phyloP scores from a whole-genome alignment of 164 flowering plant genomes.

The Tinospora cordifolia region DNA sequence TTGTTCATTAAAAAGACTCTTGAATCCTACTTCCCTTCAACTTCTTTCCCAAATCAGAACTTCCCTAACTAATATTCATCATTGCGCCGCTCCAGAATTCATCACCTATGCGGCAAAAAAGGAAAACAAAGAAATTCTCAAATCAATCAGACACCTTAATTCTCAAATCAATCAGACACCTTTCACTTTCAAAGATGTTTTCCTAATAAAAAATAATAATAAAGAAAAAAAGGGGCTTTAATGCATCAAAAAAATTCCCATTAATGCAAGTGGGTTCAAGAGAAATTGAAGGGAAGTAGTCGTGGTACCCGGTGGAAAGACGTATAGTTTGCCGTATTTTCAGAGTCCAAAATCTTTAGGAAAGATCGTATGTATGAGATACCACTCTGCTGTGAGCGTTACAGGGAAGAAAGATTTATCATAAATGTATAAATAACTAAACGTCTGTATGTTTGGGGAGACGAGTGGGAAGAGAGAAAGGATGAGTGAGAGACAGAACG shows the following conservation, averaged over 20 bases:
- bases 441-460: too few relatives aligned
- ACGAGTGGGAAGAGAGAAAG: too few relatives aligned
- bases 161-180: not conserved
- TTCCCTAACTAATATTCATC: too few relatives aligned
- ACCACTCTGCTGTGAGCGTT: not conserved
- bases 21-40: not conserved
- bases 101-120: not conserved
- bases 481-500: not conserved
- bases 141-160: not conserved
- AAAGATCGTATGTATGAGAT: too few relatives aligned
- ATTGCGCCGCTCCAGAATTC: not conserved
- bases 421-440: not conserved
- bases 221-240: not conserved
- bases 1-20: not conserved
- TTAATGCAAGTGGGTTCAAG: conserved; percentile 15
- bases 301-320: conserved; percentile 16
- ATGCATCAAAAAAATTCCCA: not conserved
- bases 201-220: too few relatives aligned
- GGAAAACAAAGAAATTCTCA: not conserved
- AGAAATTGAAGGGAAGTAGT: conserved; percentile 16
- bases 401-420: not conserved
- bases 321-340: too few relatives aligned
- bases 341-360: too few relatives aligned
- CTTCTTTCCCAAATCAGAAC: not conserved
- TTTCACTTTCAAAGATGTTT: too few relatives aligned